Base-by-base conservation (phyloP, 2,329 filamentous ascomycete species). In the Phialocephala subalpina region DNA sequence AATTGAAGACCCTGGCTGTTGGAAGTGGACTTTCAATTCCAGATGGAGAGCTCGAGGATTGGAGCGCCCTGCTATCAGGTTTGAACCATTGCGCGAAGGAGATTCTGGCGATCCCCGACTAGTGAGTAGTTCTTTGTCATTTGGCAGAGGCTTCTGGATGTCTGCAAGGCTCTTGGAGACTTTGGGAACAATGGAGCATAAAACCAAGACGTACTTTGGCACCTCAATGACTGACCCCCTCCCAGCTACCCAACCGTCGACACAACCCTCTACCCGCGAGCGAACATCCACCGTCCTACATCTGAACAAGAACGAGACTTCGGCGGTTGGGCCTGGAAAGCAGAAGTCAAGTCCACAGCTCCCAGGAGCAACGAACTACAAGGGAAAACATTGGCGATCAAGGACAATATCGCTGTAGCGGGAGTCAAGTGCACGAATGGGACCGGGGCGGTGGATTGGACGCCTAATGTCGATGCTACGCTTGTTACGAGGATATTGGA, bases 291-390 rank as follows among this genome's bases (percentile, higher is more conserved):
- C 33, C 59, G 66, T 3, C 73, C 72, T n/a, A 14, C 42, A 1
- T 52, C 60, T 8, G 60, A 65, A 40, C 20, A 20, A 11, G 63
- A 59, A 12, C 70, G 67, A 3, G 70, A 74, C 58, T 53, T 64
- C 40, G 69, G 70, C 4, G 70, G 71, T 5, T 74, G 73, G 71
- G 72, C 83, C 0, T 82, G 85, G 69, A 81, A 78, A 45, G 84
- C 84, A 55, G 74, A 79, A 3, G 84, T 86, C 52, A 74, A 74
- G 53, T 81, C 74, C 29, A 76, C 74, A 40, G 65, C 62, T 5
- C 67, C 70, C 4, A 71, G 66, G 20, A 67, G 60, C 36, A 36
- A 45, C 38, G 60, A 67, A 40, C 58, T 74, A 20, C 53, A 56
- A 9, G 73, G 67, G 1, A 68, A 67, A 22, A 72, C 66, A 1